phyloP scores from a whole-genome alignment of 2,329 filamentous ascomycete species.

The Fusarium annulatum region DNA sequence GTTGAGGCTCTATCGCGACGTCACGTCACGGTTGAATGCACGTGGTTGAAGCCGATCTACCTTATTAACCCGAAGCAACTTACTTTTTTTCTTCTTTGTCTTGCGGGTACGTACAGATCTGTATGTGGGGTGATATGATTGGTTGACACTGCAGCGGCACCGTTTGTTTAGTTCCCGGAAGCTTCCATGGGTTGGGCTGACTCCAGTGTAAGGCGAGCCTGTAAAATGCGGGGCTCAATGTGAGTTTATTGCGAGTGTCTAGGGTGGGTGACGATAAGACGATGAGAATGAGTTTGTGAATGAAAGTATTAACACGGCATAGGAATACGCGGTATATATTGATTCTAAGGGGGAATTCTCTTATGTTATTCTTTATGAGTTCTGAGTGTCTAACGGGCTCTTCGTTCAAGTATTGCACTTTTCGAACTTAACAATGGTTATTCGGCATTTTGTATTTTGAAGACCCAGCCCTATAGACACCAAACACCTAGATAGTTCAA shows the following conservation, averaged over 20 bases:
- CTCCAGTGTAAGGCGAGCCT: conserved; percentile 27
- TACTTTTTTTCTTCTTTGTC: conserved; percentile 5
- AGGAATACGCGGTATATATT: background rate
- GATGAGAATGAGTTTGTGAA: background rate
- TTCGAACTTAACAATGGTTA: background rate
- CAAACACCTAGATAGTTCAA: rapidly evolving
- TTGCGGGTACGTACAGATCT: conserved; percentile 12
- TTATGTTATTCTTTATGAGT: background rate
- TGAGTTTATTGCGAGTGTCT: conserved; percentile 6
- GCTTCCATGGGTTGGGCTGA: conserved; percentile 33
- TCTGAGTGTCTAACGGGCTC: background rate
- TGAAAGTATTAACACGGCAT: background rate
- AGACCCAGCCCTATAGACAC: background rate
- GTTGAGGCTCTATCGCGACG: conserved; percentile 14
- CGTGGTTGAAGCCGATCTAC: conserved; percentile 13
- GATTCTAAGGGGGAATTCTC: rapidly evolving
- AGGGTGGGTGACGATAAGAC: conserved; percentile 17
- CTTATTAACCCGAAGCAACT: background rate
- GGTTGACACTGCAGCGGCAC: conserved; percentile 20
- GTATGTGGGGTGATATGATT: conserved; percentile 31
- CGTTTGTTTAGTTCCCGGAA: conserved; percentile 45
- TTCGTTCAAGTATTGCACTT: no score
- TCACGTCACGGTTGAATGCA: conserved; percentile 16
- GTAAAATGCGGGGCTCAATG: conserved; percentile 37
- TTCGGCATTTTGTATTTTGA: rapidly evolving